phyloP scores from a whole-genome alignment of 805 yeast genomes.

The Candida palmyrensis region DNA sequence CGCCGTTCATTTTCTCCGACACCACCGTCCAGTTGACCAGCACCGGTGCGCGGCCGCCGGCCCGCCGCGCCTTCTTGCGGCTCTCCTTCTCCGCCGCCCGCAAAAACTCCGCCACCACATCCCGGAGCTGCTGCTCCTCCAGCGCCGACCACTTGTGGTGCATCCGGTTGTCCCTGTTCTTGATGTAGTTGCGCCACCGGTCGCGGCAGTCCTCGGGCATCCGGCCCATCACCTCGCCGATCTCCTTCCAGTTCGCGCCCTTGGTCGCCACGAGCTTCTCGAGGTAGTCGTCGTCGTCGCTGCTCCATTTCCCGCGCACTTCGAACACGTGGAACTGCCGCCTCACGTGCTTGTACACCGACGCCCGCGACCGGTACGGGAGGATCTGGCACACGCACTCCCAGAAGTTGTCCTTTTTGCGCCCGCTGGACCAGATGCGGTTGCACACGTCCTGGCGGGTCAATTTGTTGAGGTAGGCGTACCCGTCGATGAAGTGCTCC shows the following conservation, averaged over 20 bases:
- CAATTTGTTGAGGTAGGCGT: constrained; percentile 57
- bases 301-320: constrained; percentile 86
- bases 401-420: constrained; percentile 90
- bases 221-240: constrained; percentile 75
- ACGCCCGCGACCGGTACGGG: constrained; percentile 83
- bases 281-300: constrained; percentile 70
- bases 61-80: constrained; percentile 12
- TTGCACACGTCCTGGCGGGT: constrained; percentile 68
- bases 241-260: constrained; percentile 84
- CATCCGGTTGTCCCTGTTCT: constrained; percentile 77
- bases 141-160: constrained; percentile 73
- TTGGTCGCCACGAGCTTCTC: constrained; percentile 57
- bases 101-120: constrained; percentile 49
- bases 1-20: constrained; percentile 84
- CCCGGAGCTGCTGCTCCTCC: constrained; percentile 61
- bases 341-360: constrained; percentile 88
- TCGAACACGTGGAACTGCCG: constrained; percentile 84
- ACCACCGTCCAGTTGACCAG: constrained; percentile 87
- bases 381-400: constrained; percentile 71
- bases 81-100: constrained; percentile 15
- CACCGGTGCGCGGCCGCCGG: constrained; percentile 22
- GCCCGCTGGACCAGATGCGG: constrained; percentile 81
- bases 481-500: constrained; percentile 67
- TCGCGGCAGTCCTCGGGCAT: constrained; percentile 99
- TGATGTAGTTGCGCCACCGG: constrained; percentile 92